phyloP scores from a whole-genome alignment of 176 grass and related monocot species.

The Lolium multiflorum region DNA sequence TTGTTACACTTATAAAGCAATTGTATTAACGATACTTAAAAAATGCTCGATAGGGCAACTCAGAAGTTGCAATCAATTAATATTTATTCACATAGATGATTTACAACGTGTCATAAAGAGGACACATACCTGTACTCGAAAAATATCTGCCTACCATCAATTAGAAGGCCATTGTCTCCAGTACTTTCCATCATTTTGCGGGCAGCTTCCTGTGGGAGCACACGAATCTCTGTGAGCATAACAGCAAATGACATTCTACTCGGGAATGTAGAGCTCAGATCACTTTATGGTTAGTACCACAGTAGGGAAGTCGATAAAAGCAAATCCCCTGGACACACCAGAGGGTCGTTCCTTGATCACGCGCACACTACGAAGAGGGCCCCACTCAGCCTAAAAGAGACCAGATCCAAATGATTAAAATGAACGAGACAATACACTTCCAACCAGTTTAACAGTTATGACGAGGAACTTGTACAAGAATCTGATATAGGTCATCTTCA shows the following conservation, averaged over 20 bases:
- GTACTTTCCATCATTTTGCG: conserved; percentile 79
- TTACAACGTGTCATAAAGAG: not conserved
- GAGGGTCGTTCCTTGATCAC: conserved; percentile 94
- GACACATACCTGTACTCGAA: conserved; percentile 80
- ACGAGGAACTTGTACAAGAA: conserved; percentile 77
- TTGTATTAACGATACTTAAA: not conserved
- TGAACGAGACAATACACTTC: conserved; percentile 54
- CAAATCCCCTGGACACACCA: conserved; percentile 90
- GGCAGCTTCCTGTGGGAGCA: conserved; percentile 82
- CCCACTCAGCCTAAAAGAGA: conserved; percentile 98
- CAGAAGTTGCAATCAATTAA: conserved; percentile 3
- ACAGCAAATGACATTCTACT: conserved; percentile 28
- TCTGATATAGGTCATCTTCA: conserved; percentile 96
- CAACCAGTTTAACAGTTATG: conserved; percentile 64
- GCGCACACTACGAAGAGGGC: conserved; percentile 89
- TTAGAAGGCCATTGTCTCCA: conserved; percentile 68
- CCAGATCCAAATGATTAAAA: conserved; percentile 67
- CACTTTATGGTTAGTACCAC: conserved; percentile 69
- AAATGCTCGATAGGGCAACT: not conserved
- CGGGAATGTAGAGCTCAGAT: conserved; percentile 23
- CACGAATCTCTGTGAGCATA: conserved; percentile 38
- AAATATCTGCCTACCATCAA: conserved; percentile 91
- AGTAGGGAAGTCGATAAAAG: conserved; percentile 95
- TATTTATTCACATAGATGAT: not conserved
- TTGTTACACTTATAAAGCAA: not conserved